A percentile compares a stretch with the other conserved stretches of the same genome.
Evolutionary conservation across 148 eudicot species (phyloP).

Genomic region (Pouteria glomerata): DNA sequence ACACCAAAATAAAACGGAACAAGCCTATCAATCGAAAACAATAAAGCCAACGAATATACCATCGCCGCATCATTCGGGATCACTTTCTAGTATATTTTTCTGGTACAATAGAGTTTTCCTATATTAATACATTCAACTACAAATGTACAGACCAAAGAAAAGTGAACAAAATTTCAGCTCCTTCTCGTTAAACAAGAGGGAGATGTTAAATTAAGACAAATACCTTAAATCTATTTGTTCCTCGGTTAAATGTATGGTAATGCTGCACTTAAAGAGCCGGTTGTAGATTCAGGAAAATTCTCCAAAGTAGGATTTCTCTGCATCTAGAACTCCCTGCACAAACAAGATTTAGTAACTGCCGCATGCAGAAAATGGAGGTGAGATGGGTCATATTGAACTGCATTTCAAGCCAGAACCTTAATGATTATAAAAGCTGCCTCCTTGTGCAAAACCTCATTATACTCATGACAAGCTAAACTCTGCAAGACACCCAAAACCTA

Average conservation of each 20-base stretch:
- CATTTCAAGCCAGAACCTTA: slow-evolving; percentile 39
- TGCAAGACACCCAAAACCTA: slow-evolving; percentile 23
- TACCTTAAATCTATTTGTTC: neutral
- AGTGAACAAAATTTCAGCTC: neutral
- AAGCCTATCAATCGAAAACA: too few relatives aligned
- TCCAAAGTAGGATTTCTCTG: slow-evolving; percentile 22
- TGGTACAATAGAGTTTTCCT: too few relatives aligned
- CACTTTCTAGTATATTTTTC: too few relatives aligned
- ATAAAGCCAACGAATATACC: too few relatives aligned
- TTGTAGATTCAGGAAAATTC: neutral
- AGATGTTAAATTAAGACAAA: neutral
- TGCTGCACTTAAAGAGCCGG: neutral
- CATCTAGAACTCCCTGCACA: slow-evolving; percentile 45
- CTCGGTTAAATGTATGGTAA: neutral
- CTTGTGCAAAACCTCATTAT: slow-evolving; percentile 90
- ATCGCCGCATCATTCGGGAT: too few relatives aligned
- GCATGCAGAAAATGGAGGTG: neutral
- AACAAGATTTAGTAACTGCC: slow-evolving; percentile 5
- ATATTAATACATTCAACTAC: too few relatives aligned
- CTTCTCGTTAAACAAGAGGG: neutral
- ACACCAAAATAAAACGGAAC: too few relatives aligned
- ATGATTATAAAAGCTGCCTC: slow-evolving; percentile 85
- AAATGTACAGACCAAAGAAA: too few relatives aligned
- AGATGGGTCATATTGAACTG: neutral
- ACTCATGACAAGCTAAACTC: slow-evolving; percentile 74